Evolutionary conservation across 805 yeast species (phyloP), one percentile per base, ranked within the genome.

Genomic region (Millerago galiae): DNA sequence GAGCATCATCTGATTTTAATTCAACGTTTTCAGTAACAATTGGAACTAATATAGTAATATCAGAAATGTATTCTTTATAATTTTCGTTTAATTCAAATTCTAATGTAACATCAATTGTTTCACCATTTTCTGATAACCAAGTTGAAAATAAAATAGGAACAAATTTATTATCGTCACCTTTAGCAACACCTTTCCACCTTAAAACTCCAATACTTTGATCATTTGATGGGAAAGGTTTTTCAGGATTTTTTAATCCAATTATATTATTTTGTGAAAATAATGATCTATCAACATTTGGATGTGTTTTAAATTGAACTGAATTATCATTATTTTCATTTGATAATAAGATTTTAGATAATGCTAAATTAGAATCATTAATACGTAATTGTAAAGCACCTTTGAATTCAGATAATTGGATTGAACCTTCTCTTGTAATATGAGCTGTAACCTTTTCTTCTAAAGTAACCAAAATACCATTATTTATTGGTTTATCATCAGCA

Each of bases 361-460:
- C 79, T 50, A 81, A 71, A 32, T 72, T 75, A n/a, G 83, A 69
- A 55, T 89, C 77, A 61, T 83, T 89, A 49, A 93, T 79, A 60
- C 96, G 81, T 59, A 93, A 70, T 65, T 88, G 95, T 53, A 91
- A 70, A 53, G 85, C 95, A 63, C 99, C 98, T 64, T 87, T 87
- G 45, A 89, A 75, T 59, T 90, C 96, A 34, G 87, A 77, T 16
- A 78, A 66, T 16, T 67, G 49, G 41, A 85, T 62, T 0, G 81
- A 71, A 37, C 98, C 98, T 53, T 91, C 97, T 58, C 97, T 81
- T 11, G 83, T 67, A 46, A 91, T 72, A 52, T 80, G 81, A 4
- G 93, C 93, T 26, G 80, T 71, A 45, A 89, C 71, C 52, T 81
- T 79, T 66, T 91, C 98, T 58, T 79, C 80, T 36, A 88, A 66